A percentile compares a stretch with the other conserved stretches of the same genome.
Evolutionary conservation across 306 rosid species (phyloP).

Genomic region (Cicer yamashitae): DNA sequence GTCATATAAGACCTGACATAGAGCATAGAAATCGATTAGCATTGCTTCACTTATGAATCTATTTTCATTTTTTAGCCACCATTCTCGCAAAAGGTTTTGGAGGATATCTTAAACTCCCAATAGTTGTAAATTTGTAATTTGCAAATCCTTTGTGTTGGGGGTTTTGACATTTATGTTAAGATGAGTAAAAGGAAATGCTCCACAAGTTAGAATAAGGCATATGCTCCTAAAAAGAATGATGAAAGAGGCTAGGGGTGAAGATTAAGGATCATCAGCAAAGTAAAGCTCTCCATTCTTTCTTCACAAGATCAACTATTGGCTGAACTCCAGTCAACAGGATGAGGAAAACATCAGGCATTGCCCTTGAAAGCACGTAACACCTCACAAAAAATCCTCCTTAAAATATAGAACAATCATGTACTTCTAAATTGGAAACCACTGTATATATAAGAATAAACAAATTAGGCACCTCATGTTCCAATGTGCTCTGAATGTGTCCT

Average conservation of each 20-base stretch:
- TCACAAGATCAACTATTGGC: neutral
- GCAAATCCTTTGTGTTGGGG: neutral
- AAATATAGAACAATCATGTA: neutral
- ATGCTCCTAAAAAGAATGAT: conserved; percentile 2
- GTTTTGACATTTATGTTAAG: neutral
- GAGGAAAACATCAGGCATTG: conserved; percentile 24
- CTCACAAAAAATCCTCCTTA: neutral
- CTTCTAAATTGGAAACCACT: conserved; percentile 22
- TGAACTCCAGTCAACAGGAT: conserved; percentile 7
- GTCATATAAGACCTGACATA: neutral
- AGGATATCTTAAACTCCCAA: neutral
- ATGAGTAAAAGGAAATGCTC: conserved; percentile 3
- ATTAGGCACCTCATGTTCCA: conserved; percentile 32
- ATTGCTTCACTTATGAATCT: neutral
- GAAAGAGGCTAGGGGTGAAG: conserved; percentile 26
- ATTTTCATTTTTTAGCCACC: neutral
- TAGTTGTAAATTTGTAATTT: conserved; percentile 7
- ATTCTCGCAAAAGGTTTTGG: conserved; percentile 1
- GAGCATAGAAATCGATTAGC: conserved; percentile 5
- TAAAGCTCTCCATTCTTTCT: conserved; percentile 19
- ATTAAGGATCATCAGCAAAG: conserved; percentile 17
- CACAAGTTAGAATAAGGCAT: conserved; percentile 1
- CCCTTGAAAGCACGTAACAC: conserved; percentile 3
- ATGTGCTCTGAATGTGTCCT: conserved; percentile 2
- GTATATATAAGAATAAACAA: neutral